These are phyloP conservation scores for Dalbergia cultrata DNA, from an alignment of 306 rosid genomes.

Conservation along the genomic window DNA sequence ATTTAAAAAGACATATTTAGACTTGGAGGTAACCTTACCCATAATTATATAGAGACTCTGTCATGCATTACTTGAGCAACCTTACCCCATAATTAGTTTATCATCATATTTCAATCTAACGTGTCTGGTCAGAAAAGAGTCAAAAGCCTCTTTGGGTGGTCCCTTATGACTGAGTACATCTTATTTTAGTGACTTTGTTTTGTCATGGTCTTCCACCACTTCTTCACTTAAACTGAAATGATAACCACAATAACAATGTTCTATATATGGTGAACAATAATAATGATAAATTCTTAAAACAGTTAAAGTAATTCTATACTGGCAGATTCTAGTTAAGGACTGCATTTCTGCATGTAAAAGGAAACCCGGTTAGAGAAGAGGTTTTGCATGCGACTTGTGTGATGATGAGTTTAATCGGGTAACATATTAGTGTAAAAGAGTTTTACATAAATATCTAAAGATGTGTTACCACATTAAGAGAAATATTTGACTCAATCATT, in stretches of 20 bases:
- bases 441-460: no score
- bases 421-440: background rate
- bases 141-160: background rate
- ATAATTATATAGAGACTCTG: no score
- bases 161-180: background rate
- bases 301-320: background rate
- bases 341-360: background rate
- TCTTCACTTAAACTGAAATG: background rate
- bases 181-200: background rate
- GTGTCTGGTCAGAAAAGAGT: slow-evolving; percentile 13
- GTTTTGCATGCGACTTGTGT: background rate
- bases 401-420: background rate
- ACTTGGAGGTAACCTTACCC: no score
- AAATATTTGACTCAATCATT: no score
- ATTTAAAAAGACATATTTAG: no score
- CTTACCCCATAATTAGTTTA: no score
- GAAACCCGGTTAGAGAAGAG: background rate
- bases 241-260: background rate
- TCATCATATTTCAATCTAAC: background rate
- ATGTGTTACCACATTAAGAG: no score
- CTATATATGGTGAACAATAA: background rate
- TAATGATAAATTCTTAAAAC: background rate
- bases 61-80: no score
- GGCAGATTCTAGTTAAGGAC: background rate
- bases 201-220: background rate